These are phyloP conservation scores for Alternaria postmessia DNA, from an alignment of 2,329 filamentous ascomycete genomes.

Conservation along the genomic window DNA sequence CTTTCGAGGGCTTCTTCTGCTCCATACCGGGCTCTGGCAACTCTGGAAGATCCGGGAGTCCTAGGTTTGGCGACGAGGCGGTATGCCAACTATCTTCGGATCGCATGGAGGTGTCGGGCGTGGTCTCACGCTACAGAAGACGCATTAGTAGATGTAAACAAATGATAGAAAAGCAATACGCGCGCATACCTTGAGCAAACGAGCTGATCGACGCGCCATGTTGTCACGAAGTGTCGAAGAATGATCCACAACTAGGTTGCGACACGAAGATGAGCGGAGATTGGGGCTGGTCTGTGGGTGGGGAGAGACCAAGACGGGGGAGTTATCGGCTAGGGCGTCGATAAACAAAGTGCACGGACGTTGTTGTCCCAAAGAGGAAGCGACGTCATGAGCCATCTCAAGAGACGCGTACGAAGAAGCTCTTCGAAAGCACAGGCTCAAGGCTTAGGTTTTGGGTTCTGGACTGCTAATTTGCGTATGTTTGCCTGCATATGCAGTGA, in stretches of 20 bases:
- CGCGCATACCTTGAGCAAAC: constrained; percentile 46
- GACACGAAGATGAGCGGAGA: constrained; percentile 23
- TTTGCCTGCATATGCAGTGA: not conserved
- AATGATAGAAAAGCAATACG: constrained; percentile 14
- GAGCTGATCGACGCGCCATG: constrained; percentile 50
- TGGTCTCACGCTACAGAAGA: constrained; percentile 37
- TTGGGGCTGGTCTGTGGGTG: constrained; percentile 38
- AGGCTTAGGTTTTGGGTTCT: not conserved
- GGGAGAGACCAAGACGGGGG: constrained; percentile 20
- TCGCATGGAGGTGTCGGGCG: constrained; percentile 23
- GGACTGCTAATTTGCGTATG: not conserved
- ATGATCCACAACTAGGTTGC: constrained; percentile 8
- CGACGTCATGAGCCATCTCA: constrained; percentile 20
- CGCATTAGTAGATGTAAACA: constrained; percentile 43
- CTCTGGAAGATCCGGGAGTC: constrained; percentile 33
- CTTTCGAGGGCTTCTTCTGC: constrained; percentile 36
- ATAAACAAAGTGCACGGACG: constrained; percentile 32
- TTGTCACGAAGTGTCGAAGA: constrained; percentile 20
- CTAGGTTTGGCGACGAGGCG: constrained; percentile 31
- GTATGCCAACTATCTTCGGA: constrained; percentile 41
- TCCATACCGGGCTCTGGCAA: constrained; percentile 25
- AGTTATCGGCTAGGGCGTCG: constrained; percentile 24
- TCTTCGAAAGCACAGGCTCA: not conserved
- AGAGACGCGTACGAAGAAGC: not conserved
- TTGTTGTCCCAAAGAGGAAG: constrained; percentile 6